Conservation (phyloP, 495 filamentous ascomycete species). For the Penicillium crystallinum region DNA sequence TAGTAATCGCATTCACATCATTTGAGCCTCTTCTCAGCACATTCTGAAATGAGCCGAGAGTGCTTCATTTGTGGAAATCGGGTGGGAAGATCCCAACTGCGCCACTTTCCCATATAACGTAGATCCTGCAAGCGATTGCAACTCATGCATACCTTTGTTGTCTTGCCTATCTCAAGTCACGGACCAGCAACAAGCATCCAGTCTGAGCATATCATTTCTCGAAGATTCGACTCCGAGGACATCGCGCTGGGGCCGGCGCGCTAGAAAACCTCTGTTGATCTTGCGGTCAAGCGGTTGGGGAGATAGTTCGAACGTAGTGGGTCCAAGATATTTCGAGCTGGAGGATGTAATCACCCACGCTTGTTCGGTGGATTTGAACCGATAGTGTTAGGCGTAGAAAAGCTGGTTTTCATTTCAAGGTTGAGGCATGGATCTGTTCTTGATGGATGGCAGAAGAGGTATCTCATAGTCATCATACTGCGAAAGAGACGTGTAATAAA, state of each 20-base stretch:
- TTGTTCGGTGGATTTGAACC: not conserved
- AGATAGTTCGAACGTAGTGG: slow-evolving; percentile 18
- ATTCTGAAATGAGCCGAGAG: not conserved
- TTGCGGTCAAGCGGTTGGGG: slow-evolving; percentile 28
- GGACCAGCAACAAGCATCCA: not conserved
- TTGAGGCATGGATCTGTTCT: no score
- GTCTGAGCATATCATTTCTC: not conserved
- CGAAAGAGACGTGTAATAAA: not conserved
- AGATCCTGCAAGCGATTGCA: not conserved
- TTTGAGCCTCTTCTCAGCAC: not conserved
- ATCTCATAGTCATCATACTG: not conserved
- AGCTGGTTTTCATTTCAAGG: not conserved
- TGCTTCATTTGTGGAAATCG: not conserved
- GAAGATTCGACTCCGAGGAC: not conserved
- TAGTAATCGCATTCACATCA: not conserved
- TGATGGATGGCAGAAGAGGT: not conserved
- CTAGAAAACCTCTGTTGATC: slow-evolving; percentile 4
- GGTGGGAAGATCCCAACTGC: not conserved
- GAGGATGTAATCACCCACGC: not conserved
- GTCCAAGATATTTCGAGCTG: slow-evolving; percentile 11
- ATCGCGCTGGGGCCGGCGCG: slow-evolving; percentile 4
- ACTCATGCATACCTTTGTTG: not conserved
- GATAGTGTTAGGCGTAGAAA: not conserved
- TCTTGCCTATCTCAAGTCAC: not conserved
- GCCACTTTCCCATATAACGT: no score